Evolutionary conservation across 768 basidiomycete species (phyloP), one percentile per base, ranked within the genome.

Genomic region (Boletus sensibilis): DNA sequence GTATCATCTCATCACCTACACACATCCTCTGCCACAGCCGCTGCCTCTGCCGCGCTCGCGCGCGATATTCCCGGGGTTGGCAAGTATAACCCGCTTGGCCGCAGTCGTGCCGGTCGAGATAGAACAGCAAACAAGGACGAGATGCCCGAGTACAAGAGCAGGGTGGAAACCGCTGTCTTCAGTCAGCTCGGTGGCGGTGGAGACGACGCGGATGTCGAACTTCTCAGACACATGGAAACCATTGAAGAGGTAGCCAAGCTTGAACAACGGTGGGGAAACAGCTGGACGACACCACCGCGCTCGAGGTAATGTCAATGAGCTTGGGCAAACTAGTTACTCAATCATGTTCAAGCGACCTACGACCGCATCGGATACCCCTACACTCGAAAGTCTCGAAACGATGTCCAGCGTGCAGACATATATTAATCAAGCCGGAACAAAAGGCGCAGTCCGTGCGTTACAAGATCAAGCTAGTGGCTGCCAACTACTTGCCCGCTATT

Each of bases 401-500:
- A 5, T 99, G 97, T 75, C 88, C 94, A 14, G 81, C 80, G 2
- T 99, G 97, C 69, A 87, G 91, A 18, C 96, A 98, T 72, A 97
- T 98, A 63, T 83, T 99, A 59, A 97, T 98, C 74, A 97, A 98
- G 70, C 97, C 97, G 4, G 97, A 99, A 70, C 90, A 95, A 67
- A 99, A 99, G 69, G 89, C 94, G 0, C 92, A 94, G 63, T 94
- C 92, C 18, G 88, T 91, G 37, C 85, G 93, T 18, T 98, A 88
- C 80, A 98, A 98, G 75, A 98, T 99, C 74, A 98, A 98, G 73
- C 86, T 98, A 49, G 92, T 96, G 54, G 97, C 96, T 0, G 85
- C 92, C 29, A 96, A 90, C 69, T 98, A 98, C 73, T 79, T 99
- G 16, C 97, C 97, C 1, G 83, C 88, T 3, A 90, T 98, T 33